A percentile compares a stretch with the other conserved stretches of the same genome.
phyloP scores from a whole-genome alignment of 495 filamentous ascomycete species.

The Daldinia decipiens region DNA sequence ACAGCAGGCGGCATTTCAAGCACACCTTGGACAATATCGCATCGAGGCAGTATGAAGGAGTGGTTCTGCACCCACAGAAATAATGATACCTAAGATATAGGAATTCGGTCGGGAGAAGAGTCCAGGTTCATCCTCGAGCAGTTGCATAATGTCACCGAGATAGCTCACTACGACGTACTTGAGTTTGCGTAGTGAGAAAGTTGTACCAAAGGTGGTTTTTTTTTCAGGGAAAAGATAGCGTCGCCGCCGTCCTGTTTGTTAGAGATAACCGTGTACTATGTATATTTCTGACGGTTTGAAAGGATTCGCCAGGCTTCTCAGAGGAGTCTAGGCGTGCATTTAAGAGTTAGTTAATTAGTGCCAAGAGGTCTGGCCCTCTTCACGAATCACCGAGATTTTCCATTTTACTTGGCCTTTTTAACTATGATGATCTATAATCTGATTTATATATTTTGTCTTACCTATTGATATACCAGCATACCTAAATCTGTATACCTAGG shows the following conservation, averaged over 20 bases:
- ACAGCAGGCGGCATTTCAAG: conserved; percentile 89
- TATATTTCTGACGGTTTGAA: conserved; percentile 45
- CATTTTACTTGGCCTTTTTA: not conserved
- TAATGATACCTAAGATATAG: conserved; percentile 19
- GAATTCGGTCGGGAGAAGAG: not conserved
- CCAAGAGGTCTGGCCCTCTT: not conserved
- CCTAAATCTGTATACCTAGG: no score
- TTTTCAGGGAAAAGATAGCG: conserved; percentile 5
- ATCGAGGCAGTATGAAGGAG: conserved; percentile 90
- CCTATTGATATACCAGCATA: no score
- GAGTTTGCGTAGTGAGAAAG: conserved; percentile 16
- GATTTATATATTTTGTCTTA: not conserved
- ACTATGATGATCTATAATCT: not conserved
- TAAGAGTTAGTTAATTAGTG: conserved; percentile 31
- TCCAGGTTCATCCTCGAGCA: not conserved
- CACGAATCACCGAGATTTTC: not conserved
- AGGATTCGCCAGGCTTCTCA: conserved; percentile 35
- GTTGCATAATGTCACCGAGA: not conserved
- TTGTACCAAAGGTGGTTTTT: conserved; percentile 15
- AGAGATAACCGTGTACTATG: conserved; percentile 46
- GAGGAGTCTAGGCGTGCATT: conserved; percentile 39
- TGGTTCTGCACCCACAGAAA: conserved; percentile 79
- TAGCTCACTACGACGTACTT: not conserved
- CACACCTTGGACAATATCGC: conserved; percentile 93
- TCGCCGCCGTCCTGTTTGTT: conserved; percentile 11